Conservation (phyloP, 1,284 basidiomycete species). For the Ustilago curta region DNA sequence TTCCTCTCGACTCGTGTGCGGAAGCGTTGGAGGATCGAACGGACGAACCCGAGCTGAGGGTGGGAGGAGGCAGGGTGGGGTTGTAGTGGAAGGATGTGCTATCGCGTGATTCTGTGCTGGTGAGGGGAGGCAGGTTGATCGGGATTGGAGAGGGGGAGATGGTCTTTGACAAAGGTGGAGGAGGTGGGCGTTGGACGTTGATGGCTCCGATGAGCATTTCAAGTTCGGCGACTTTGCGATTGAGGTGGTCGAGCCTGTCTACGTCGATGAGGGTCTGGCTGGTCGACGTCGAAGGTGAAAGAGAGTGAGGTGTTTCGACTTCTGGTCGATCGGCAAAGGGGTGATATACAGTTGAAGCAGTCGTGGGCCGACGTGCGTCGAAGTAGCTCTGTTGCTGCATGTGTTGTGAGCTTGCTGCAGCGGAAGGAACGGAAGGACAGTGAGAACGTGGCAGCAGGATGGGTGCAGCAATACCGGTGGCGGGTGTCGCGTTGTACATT, state of each 20-base stretch:
- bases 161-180: background rate
- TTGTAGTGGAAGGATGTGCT: constrained; percentile 19
- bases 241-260: constrained; percentile 30
- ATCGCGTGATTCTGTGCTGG: background rate
- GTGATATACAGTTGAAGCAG: constrained; percentile 1
- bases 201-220: constrained; percentile 22
- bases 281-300: constrained; percentile 14
- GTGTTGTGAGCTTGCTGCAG: background rate
- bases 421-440: background rate
- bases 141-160: background rate
- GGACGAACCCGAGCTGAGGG: background rate
- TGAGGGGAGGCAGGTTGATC: background rate
- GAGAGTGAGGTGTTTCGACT: constrained; percentile 4
- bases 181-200: background rate
- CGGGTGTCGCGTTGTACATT: background rate
- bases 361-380: background rate
- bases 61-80: background rate
- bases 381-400: background rate
- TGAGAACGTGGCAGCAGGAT: too few species aligned
- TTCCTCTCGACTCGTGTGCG: background rate
- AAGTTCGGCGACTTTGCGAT: constrained; percentile 35
- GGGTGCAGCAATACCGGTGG: too few species aligned
- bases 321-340: background rate
- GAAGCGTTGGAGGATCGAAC: background rate
- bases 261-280: constrained; percentile 11